Evolutionary conservation across 108 stramenopile genomes (phyloP).

Genomic region (Fistulifera solaris): DNA sequence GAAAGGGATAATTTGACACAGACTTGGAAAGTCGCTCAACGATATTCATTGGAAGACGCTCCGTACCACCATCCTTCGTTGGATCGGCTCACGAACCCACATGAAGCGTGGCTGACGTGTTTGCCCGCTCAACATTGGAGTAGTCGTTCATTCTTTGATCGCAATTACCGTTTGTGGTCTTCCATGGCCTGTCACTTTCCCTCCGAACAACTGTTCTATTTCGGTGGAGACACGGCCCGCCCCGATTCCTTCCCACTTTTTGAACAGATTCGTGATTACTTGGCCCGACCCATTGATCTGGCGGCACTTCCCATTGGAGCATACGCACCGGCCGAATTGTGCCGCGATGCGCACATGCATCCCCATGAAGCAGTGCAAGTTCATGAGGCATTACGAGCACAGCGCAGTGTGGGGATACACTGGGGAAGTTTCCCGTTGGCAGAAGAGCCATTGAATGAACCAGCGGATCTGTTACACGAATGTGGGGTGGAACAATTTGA

Average conservation of each 20-base stretch:
- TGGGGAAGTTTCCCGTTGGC: conserved; percentile 86
- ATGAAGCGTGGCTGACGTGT: conserved; percentile 44
- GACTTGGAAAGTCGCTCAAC: not conserved
- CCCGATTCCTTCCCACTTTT: conserved; percentile 68
- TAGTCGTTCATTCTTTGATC: conserved; percentile 77
- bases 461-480: conserved; percentile 32
- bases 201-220: conserved; percentile 45
- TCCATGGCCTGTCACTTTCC: conserved; percentile 45
- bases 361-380: conserved; percentile 83
- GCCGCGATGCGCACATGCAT: conserved; percentile 73
- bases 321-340: conserved; percentile 84
- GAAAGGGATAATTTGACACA: not conserved
- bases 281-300: conserved; percentile 63
- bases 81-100: conserved; percentile 7
- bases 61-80: not conserved
- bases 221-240: conserved; percentile 81
- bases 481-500: conserved; percentile 1
- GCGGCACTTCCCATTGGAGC: conserved; percentile 92
- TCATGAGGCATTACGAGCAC: conserved; percentile 45
- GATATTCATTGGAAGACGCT: not conserved
- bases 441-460: conserved; percentile 65
- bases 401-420: conserved; percentile 78
- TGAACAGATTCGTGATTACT: conserved; percentile 69
- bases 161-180: conserved; percentile 84
- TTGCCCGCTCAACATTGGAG: conserved; percentile 90